Conservation (phyloP, 805 yeast genomes). For the Cyberlindnera japonica region DNA sequence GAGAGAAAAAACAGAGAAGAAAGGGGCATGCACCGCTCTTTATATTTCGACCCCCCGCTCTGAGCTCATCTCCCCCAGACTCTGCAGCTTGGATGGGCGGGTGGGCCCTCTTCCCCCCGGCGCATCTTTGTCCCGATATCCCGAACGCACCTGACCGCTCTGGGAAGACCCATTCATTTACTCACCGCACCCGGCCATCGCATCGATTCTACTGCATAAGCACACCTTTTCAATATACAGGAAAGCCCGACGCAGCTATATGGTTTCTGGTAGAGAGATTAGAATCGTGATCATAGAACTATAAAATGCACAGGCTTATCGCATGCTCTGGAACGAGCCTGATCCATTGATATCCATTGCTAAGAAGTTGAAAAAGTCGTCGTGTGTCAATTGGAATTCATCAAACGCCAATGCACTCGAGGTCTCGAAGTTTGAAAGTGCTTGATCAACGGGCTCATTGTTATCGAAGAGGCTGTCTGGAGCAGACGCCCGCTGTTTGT, state of each 20-base stretch:
- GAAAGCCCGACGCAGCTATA: neutral
- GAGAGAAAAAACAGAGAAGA: neutral
- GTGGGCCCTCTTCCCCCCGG: too few relatives aligned
- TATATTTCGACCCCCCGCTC: neutral
- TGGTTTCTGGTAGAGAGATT: too few relatives aligned
- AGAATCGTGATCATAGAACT: too few relatives aligned
- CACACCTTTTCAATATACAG: neutral
- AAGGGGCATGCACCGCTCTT: neutral
- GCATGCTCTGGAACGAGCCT: constrained; percentile 19
- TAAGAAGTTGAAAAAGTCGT: constrained; percentile 30
- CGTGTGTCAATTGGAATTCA: constrained; percentile 27
- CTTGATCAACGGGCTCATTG: neutral
- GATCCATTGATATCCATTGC: constrained; percentile 26
- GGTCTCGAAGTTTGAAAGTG: constrained; percentile 18
- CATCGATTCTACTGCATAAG: neutral
- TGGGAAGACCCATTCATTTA: neutral
- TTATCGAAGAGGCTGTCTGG: neutral
- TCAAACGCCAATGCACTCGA: constrained; percentile 18
- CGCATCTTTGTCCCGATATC: constrained; percentile 1
- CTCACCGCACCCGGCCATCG: too few relatives aligned
- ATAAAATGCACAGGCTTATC: too few relatives aligned
- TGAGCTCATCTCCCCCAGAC: neutral
- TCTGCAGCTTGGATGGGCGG: neutral
- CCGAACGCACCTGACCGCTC: neutral
- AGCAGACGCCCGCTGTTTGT: neutral